Evolutionary conservation across 352 stramenopile genomes (phyloP).

Genomic region (Pythium biforme): DNA sequence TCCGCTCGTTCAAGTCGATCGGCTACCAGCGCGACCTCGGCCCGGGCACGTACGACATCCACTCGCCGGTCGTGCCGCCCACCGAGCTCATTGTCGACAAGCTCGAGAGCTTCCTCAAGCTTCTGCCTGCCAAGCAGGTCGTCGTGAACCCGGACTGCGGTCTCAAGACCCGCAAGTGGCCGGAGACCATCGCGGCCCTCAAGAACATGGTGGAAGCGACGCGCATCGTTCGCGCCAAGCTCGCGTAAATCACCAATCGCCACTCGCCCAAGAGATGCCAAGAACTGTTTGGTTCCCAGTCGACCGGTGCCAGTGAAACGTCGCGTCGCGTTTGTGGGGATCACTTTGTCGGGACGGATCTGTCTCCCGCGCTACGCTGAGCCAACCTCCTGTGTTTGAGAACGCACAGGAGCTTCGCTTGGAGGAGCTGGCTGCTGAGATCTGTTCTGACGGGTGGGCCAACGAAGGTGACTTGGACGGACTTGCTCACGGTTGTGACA

Average conservation of each 20-base stretch:
- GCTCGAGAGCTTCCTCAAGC: constrained; percentile 82
- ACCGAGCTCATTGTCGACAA: constrained; percentile 88
- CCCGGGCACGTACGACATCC: constrained; percentile 93
- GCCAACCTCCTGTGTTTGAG: constrained; percentile 1
- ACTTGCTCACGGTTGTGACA: neutral
- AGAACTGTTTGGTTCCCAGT: neutral
- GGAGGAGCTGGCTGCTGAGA: neutral
- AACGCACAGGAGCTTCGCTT: neutral
- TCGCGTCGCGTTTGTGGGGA: neutral
- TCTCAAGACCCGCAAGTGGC: constrained; percentile 92
- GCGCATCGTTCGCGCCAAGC: constrained; percentile 59
- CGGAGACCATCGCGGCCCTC: constrained; percentile 86
- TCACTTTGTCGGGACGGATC: neutral
- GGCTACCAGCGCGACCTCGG: constrained; percentile 90
- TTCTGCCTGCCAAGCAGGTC: constrained; percentile 72
- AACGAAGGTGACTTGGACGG: neutral
- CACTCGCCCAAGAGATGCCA: constrained; percentile 10
- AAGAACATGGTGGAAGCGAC: constrained; percentile 90
- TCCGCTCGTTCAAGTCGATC: constrained; percentile 87
- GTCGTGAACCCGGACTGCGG: constrained; percentile 93
- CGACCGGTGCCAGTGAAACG: neutral
- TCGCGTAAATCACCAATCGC: constrained; percentile 26
- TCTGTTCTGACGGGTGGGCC: neutral
- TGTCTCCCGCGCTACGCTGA: neutral
- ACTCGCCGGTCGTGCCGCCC: constrained; percentile 91